Evolutionary conservation across 345 rosid genomes (phyloP).

Genomic region (Streptanthus diversifolius): DNA sequence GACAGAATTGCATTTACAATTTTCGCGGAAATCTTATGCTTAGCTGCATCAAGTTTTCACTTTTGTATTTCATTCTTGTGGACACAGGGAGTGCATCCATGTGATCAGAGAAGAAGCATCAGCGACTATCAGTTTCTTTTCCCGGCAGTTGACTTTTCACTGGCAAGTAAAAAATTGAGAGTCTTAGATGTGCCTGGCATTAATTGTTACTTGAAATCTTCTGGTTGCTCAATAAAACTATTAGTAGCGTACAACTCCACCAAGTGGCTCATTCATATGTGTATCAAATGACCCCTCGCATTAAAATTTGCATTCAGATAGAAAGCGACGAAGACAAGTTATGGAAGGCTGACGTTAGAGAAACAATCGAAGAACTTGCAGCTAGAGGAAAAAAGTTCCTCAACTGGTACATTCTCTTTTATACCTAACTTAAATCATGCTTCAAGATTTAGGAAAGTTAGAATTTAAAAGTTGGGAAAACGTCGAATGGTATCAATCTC

Average conservation of each 20-base stretch:
- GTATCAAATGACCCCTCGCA: constrained; percentile 25
- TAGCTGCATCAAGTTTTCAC: constrained; percentile 9
- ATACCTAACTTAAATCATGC: neutral
- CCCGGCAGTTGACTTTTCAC: constrained; percentile 91
- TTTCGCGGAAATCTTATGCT: neutral
- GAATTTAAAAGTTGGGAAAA: neutral
- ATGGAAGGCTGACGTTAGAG: constrained; percentile 86
- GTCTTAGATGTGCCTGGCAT: constrained; percentile 35
- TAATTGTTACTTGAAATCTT: constrained; percentile 32
- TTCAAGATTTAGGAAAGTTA: neutral
- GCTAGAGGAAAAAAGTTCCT: constrained; percentile 76
- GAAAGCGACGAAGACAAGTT: constrained; percentile 69
- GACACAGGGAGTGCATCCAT: constrained; percentile 88
- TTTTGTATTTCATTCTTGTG: neutral
- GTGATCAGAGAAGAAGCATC: constrained; percentile 73
- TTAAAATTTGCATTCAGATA: constrained; percentile 45
- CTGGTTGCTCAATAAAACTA: constrained; percentile 25
- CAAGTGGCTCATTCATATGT: neutral
- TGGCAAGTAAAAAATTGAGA: constrained; percentile 55
- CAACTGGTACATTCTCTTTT: constrained; percentile 53
- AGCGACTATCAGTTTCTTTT: constrained; percentile 79
- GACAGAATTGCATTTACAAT: neutral
- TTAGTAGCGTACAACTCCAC: neutral
- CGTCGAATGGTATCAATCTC: neutral
- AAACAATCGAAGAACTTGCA: constrained; percentile 70